These are phyloP conservation scores for Bocquillonia castaneifolia DNA, from an alignment of 441 rosid genomes.

Conservation along the genomic window DNA sequence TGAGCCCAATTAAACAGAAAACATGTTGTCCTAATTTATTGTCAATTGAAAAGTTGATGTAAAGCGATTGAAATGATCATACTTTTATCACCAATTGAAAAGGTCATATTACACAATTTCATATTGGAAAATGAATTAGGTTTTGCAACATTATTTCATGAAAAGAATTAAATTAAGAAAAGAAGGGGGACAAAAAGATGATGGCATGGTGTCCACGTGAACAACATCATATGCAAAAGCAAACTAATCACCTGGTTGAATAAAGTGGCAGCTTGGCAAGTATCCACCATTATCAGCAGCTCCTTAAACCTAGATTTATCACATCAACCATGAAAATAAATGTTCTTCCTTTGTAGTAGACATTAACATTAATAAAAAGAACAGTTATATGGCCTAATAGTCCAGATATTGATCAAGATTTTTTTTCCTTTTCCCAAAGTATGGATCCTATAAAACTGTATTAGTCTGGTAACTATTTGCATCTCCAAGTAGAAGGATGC, in stretches of 20 bases:
- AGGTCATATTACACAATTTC: neutral
- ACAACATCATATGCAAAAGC: neutral
- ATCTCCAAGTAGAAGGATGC: neutral
- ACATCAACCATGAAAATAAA: conserved; percentile 24
- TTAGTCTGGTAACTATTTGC: neutral
- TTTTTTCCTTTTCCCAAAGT: neutral
- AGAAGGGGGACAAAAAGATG: neutral
- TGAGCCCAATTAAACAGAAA: neutral
- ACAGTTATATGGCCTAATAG: neutral
- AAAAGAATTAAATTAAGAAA: neutral
- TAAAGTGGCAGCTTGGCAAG: conserved; percentile 98
- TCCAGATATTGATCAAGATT: neutral
- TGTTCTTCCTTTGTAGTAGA: conserved; percentile 9
- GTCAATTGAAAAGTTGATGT: too few relatives aligned
- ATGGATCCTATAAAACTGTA: neutral
- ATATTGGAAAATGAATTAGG: neutral
- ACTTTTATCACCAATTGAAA: neutral
- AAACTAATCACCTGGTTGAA: conserved; percentile 68
- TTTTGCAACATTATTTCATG: neutral
- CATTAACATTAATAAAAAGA: too few relatives aligned
- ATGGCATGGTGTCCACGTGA: neutral
- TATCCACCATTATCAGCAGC: conserved; percentile 92
- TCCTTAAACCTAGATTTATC: conserved; percentile 74
- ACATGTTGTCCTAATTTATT: neutral
- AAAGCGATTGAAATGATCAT: too few relatives aligned